Percentiles rank a stretch among this genome's conserved stretches.
Conservation (phyloP, 495 filamentous ascomycete genomes). For the Evernia prunastri region DNA sequence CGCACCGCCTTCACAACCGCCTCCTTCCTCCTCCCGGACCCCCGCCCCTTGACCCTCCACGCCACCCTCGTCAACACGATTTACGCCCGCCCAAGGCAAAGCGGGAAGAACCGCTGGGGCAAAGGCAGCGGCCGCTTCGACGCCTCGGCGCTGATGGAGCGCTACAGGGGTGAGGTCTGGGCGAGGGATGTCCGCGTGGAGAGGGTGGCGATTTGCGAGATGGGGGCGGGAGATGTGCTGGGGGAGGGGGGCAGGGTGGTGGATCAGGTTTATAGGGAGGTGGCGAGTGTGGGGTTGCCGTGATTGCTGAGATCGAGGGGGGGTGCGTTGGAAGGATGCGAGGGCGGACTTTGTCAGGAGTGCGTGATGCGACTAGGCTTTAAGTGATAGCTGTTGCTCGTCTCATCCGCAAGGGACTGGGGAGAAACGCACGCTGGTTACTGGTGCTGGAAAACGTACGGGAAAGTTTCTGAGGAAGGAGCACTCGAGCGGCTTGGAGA, state of each 20-base stretch:
- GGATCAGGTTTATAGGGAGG: conserved; percentile 39
- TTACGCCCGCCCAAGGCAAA: conserved; percentile 45
- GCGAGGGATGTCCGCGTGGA: conserved; percentile 55
- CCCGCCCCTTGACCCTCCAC: conserved; percentile 67
- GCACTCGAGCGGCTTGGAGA: no score
- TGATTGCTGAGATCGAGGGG: conserved; percentile 1
- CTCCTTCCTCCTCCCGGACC: conserved; percentile 46
- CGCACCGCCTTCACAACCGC: conserved; percentile 54
- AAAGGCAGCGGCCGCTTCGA: conserved; percentile 42
- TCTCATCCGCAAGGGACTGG: no score
- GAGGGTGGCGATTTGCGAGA: conserved; percentile 63
- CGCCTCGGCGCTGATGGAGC: conserved; percentile 43
- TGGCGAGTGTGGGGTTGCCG: conserved; percentile 28
- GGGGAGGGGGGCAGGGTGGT: conserved; percentile 34
- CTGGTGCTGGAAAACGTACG: no score
- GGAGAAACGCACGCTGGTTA: no score
- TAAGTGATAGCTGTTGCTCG: no score
- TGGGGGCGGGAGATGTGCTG: conserved; percentile 62
- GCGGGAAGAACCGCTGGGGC: conserved; percentile 31
- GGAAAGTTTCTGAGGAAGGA: no score
- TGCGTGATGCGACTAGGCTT: no score
- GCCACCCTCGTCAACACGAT: conserved; percentile 85
- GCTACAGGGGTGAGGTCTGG: conserved; percentile 52
- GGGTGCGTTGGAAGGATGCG: no score
- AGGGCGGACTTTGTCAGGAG: no score